Conservation (phyloP, 352 stramenopile species). For the Globisporangium paroecandrum region DNA sequence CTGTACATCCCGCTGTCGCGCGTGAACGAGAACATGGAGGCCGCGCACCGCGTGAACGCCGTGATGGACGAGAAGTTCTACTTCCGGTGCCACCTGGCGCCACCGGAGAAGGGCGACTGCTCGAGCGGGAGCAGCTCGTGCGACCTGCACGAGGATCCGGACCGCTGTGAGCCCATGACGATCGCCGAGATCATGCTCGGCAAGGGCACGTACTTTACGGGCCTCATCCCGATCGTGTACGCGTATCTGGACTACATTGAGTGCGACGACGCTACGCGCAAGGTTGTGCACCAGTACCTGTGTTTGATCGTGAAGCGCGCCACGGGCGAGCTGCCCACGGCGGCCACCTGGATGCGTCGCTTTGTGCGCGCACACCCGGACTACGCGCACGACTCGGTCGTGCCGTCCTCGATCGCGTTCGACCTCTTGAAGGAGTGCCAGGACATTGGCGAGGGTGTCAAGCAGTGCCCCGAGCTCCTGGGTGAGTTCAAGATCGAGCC, state of each 20-base stretch:
- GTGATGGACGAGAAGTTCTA: constrained; percentile 96
- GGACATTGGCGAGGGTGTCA: constrained; percentile 93
- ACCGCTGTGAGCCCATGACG: constrained; percentile 94
- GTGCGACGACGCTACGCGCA: constrained; percentile 90
- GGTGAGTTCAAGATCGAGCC: constrained; percentile 92
- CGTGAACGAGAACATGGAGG: constrained; percentile 99
- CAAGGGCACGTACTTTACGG: constrained; percentile 96
- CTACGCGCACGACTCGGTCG: constrained; percentile 94
- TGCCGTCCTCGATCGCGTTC: constrained; percentile 81
- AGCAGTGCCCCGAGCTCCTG: constrained; percentile 91
- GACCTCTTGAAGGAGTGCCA: constrained; percentile 95
- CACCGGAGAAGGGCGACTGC: constrained; percentile 74
- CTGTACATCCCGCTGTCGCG: constrained; percentile 99
- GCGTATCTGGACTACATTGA: constrained; percentile 98
- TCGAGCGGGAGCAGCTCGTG: constrained; percentile 23
- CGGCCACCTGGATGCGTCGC: constrained; percentile 95
- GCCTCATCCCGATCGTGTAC: constrained; percentile 95
- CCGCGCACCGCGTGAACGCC: constrained; percentile 95
- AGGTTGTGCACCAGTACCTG: constrained; percentile 71
- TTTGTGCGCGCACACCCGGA: constrained; percentile 94
- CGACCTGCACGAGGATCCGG: constrained; percentile 54
- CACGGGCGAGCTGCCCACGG: constrained; percentile 94
- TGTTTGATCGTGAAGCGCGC: constrained; percentile 93
- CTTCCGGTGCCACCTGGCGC: constrained; percentile 95
- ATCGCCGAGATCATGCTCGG: constrained; percentile 96